Base-by-base conservation (phyloP, 768 basidiomycete species). In the Boletus rufocinnamomeus region DNA sequence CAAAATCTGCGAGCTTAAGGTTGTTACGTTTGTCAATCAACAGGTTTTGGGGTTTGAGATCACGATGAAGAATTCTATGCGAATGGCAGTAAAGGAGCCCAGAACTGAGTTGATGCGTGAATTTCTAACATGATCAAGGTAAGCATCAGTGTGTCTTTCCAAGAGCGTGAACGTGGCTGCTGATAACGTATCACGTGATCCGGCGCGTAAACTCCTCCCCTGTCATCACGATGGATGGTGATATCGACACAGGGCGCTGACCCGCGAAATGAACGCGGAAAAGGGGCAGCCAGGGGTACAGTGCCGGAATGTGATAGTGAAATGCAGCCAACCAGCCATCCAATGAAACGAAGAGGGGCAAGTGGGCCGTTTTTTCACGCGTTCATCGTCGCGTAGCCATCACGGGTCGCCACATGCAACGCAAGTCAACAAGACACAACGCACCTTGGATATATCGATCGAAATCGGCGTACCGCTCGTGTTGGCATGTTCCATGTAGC, bases 1-100 rank as follows among this genome's bases (percentile, higher is more conserved):
- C 96, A 68, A 98, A 98, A 76, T 98, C 96, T 16, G 93, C 95
- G 27, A 98, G 84, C 76, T 98, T 98, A 54, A 98, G 83, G 71
- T 97, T 96, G 62, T 92, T 87, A 52, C 85, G 77, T 63, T 85
- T 87, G 78, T 95, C 88, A 71, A 98, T 97, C 58, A 98, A 82
- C 56, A 98, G 77, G 74, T 98, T 98, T 76, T 98, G 95, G 1
- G 94, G 94, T 74, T 96, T 98, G 64, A 98, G 81, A 74, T 98
- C 96, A 50, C 96, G 88, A 69, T 98, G 95, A n/a, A 98, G 84
- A 65, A 98, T 94, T 25, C 95, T 86, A 67, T 95, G 94, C 7
- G 95, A 88, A 70, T 98, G 96, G 74, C 95, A 95, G 75, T 94
- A 97, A 61, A 94, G 82, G 27, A 99, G 80, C 6, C 97, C 97